Conservation (phyloP, 192 early-diverging fungal species). For the Globomyces pollinis-pini region DNA sequence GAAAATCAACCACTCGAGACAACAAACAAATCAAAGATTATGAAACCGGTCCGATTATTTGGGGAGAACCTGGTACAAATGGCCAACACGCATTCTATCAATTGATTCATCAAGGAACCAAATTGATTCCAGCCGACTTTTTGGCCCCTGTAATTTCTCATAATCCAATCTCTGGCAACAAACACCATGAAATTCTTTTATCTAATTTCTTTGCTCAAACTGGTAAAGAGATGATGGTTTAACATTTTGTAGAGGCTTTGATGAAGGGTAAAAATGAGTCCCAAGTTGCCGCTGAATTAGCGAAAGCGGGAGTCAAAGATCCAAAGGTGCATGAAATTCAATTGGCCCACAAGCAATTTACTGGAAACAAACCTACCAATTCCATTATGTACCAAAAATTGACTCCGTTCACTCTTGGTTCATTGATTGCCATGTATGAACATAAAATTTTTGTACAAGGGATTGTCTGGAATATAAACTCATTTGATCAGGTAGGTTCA, state of each 20-base stretch:
- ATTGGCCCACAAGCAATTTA: conserved; percentile 93
- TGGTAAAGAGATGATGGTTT: too few relatives aligned
- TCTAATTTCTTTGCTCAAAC: conserved; percentile 99
- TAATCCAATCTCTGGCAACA: conserved; percentile 78
- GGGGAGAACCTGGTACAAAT: conserved; percentile 99
- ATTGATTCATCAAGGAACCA: conserved; percentile 98
- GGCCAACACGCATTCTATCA: conserved; percentile 99
- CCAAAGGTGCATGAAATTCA: conserved; percentile 42
- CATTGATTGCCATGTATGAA: conserved; percentile 95
- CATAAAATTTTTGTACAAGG: conserved; percentile 99
- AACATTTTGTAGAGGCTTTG: too few relatives aligned
- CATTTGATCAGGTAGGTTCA: conserved; percentile 88
- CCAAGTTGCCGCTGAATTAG: conserved; percentile 73
- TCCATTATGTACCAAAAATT: conserved; percentile 90
- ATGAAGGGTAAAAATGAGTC: conserved; percentile 85
- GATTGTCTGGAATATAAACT: conserved; percentile 96
- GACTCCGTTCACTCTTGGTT: conserved; percentile 81
- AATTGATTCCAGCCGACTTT: conserved; percentile 93
- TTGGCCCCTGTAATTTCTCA: conserved; percentile 87
- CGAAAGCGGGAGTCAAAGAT: conserved; percentile 55
- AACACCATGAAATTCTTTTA: conserved; percentile 92
- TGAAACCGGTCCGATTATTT: conserved; percentile 93
- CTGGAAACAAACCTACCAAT: conserved; percentile 96
- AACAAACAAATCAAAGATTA: conserved; percentile 67
- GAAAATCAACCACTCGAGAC: conserved; percentile 85